Percentiles rank a stretch among this genome's conserved stretches.
Conservation (phyloP, 306 rosid species). For the Herpetospermum pedunculosum region DNA sequence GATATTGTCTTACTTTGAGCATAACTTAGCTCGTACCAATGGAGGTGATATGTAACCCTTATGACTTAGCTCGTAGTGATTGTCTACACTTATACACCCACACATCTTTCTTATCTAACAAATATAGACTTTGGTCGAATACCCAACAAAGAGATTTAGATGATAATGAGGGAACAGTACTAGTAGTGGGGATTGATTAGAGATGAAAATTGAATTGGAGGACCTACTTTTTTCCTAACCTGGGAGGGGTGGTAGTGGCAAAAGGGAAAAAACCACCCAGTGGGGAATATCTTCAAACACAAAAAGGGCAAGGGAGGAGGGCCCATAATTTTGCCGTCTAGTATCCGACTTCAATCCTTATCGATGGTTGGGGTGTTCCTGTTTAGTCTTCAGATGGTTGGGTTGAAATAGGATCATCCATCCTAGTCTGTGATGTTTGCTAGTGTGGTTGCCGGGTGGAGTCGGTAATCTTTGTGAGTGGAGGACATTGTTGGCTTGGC, state of each 20-base stretch:
- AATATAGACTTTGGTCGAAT: neutral
- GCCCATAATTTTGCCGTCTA: neutral
- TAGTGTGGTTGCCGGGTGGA: conserved; percentile 5
- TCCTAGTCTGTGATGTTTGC: neutral
- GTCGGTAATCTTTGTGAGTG: neutral
- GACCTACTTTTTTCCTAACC: neutral
- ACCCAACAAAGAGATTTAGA: neutral
- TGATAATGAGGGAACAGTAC: neutral
- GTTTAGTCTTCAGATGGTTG: neutral
- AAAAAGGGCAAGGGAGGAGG: neutral
- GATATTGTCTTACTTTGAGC: too few relatives aligned
- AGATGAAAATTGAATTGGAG: neutral
- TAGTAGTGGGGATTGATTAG: neutral
- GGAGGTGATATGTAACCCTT: too few relatives aligned
- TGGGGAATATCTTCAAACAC: neutral
- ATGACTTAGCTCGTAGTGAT: too few relatives aligned
- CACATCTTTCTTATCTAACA: neutral
- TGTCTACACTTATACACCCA: too few relatives aligned
- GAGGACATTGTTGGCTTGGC: neutral
- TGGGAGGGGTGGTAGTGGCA: neutral
- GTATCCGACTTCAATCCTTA: neutral
- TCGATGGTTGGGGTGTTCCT: too few relatives aligned
- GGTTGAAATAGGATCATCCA: conserved; percentile 2
- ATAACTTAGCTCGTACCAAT: too few relatives aligned
- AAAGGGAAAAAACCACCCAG: neutral